These are phyloP conservation scores for Roridomyces roridus DNA, from an alignment of 768 basidiomycete genomes.

Conservation along the genomic window DNA sequence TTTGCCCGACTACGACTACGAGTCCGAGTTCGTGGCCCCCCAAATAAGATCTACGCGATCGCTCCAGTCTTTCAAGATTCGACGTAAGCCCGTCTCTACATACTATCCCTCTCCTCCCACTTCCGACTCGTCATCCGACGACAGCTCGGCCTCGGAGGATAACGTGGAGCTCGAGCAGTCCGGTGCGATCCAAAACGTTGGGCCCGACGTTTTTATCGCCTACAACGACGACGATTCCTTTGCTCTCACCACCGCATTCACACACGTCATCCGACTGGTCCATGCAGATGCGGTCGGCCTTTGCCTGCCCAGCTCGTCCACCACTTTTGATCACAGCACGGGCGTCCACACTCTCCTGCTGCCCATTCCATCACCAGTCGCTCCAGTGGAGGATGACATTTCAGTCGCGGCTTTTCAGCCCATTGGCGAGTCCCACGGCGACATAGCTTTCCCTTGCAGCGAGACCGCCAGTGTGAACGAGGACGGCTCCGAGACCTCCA, in stretches of 20 bases:
- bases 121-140: not conserved
- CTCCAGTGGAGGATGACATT: no score
- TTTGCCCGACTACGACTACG: not conserved
- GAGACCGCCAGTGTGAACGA: no score
- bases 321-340: not conserved
- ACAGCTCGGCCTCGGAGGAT: not conserved
- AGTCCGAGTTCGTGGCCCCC: not conserved
- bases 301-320: no score
- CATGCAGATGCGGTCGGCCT: not conserved
- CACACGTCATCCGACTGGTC: conserved; percentile 11
- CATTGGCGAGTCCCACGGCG: conserved; percentile 4
- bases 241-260: conserved; percentile 10
- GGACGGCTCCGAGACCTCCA: no score
- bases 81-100: conserved; percentile 13
- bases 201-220: conserved; percentile 18
- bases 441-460: conserved; percentile 1
- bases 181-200: conserved; percentile 1
- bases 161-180: not conserved
- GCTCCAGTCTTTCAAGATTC: conserved; percentile 19
- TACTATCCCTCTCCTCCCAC: not conserved
- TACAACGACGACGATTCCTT: conserved; percentile 4
- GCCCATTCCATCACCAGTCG: conserved; percentile 4
- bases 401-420: no score
- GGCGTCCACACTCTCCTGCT: conserved; percentile 11
- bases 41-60: not conserved